Percentiles rank a stretch among this genome's conserved stretches.
Conservation (phyloP, 139 green algal species). For the Mychonastes homosphaera region DNA sequence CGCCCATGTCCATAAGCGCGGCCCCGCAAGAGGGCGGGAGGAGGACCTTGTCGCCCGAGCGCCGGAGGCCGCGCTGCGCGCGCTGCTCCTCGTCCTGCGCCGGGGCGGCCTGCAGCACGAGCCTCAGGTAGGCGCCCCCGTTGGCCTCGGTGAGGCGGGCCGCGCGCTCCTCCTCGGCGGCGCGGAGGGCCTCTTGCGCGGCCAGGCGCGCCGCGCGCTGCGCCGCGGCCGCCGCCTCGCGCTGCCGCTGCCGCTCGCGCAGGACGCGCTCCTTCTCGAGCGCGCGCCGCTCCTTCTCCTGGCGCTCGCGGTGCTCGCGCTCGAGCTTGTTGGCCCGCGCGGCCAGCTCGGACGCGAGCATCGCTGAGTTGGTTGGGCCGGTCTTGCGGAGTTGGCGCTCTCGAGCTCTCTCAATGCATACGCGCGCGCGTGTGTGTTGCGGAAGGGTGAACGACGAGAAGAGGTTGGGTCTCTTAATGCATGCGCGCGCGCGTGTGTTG, state of each 20-base stretch:
- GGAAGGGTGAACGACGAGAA: too few species aligned
- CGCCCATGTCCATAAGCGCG: conserved; percentile 33
- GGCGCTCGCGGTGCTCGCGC: conserved; percentile 20
- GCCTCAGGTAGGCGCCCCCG: conserved; percentile 35
- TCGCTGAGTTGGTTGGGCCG: too few species aligned
- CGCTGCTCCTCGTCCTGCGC: conserved; percentile 10
- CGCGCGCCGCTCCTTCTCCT: conserved; percentile 21
- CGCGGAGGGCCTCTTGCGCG: conserved; percentile 17
- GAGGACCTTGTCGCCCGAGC: conserved; percentile 56
- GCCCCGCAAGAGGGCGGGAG: conserved; percentile 52
- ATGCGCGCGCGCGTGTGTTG: too few species aligned
- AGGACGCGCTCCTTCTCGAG: conserved; percentile 35
- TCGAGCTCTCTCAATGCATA: too few species aligned
- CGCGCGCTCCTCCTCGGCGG: conserved; percentile 24
- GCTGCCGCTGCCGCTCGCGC: conserved; percentile 16
- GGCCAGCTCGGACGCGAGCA: conserved; percentile 33
- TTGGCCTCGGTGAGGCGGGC: conserved; percentile 37
- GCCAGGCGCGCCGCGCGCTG: conserved; percentile 17
- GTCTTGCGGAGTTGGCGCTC: too few species aligned
- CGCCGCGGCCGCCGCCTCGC: conserved; percentile 32
- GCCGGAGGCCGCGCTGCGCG: conserved; percentile 36
- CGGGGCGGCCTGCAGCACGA: conserved; percentile 32
- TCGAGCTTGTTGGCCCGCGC: conserved; percentile 28
- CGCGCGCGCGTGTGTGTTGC: too few species aligned
- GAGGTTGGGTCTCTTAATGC: too few species aligned